Evolutionary conservation across 192 early-diverging fungal genomes (phyloP).

Genomic region (Backusella sp.): DNA sequence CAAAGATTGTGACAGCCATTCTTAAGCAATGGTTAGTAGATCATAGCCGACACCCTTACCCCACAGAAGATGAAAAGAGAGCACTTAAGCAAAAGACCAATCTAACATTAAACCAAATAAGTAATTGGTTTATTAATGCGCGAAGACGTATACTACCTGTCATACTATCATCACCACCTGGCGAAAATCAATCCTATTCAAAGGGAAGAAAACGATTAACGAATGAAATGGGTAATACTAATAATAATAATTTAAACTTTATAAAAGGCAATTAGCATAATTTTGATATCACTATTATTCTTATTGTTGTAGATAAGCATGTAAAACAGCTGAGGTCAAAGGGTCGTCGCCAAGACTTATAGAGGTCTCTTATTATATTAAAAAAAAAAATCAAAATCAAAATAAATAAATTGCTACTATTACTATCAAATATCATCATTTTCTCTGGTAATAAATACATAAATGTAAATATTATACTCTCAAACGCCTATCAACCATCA

Average conservation of each 20-base stretch:
- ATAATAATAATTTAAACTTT: background rate
- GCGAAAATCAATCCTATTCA: background rate
- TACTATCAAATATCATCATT: too few species aligned
- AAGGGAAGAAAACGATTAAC: background rate
- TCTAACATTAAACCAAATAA: slow-evolving; percentile 66
- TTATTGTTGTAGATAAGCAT: background rate
- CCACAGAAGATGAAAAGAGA: slow-evolving; percentile 62
- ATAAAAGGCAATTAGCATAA: background rate
- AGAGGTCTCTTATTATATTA: background rate
- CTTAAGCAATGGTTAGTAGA: slow-evolving; percentile 60
- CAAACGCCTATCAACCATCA: background rate
- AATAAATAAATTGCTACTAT: background rate
- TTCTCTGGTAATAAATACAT: too few species aligned
- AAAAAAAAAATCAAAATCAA: background rate
- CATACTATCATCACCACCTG: slow-evolving; percentile 33
- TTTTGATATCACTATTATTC: background rate
- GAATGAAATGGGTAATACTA: background rate
- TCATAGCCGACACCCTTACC: slow-evolving; percentile 64
- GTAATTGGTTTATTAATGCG: slow-evolving; percentile 79
- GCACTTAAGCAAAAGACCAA: slow-evolving; percentile 52
- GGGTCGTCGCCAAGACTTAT: background rate
- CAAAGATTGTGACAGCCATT: slow-evolving; percentile 53
- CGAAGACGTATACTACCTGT: slow-evolving; percentile 51
- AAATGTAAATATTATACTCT: background rate
- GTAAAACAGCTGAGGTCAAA: slow-evolving; percentile 3